These are phyloP conservation scores for Stephania yunnanensis DNA, from an alignment of 164 flowering plant genomes.

Conservation along the genomic window DNA sequence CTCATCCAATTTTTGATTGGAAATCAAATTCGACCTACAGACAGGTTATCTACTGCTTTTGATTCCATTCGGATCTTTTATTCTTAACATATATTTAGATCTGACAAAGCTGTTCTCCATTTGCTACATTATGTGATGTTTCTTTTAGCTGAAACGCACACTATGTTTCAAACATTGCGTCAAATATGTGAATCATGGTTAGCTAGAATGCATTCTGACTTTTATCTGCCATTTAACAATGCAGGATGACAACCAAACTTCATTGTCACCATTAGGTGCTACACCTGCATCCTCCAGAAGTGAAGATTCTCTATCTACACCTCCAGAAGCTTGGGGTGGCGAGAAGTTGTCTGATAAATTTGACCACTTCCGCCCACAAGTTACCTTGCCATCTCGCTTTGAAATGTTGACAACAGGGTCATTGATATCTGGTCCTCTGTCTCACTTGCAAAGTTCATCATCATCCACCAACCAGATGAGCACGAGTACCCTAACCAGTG, in stretches of 20 bases:
- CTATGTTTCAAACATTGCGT: background rate
- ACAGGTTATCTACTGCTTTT: conserved; percentile 46
- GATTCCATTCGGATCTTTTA: background rate
- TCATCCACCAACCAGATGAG: conserved; percentile 35
- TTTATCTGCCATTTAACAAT: conserved; percentile 6
- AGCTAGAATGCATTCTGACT: background rate
- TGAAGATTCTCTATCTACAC: conserved; percentile 60
- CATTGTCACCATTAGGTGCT: conserved; percentile 35
- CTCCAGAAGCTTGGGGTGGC: conserved; percentile 99
- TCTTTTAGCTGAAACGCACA: background rate
- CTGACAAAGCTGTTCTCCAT: background rate
- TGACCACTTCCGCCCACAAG: conserved; percentile 39
- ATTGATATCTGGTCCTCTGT: conserved; percentile 41
- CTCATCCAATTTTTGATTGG: conserved; percentile 73
- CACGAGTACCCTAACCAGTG: conserved; percentile 29
- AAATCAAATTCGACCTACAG: conserved; percentile 50
- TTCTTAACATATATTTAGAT: background rate
- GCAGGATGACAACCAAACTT: conserved; percentile 65
- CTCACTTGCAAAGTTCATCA: conserved; percentile 49
- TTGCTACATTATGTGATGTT: background rate
- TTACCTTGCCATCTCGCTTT: conserved; percentile 51
- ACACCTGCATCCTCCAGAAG: conserved; percentile 50
- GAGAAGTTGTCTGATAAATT: conserved; percentile 61
- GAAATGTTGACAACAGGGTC: conserved; percentile 36
- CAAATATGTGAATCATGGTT: no score